Evolutionary conservation across 352 stramenopile genomes (phyloP).

Genomic region (Phytopythium helicoides): DNA sequence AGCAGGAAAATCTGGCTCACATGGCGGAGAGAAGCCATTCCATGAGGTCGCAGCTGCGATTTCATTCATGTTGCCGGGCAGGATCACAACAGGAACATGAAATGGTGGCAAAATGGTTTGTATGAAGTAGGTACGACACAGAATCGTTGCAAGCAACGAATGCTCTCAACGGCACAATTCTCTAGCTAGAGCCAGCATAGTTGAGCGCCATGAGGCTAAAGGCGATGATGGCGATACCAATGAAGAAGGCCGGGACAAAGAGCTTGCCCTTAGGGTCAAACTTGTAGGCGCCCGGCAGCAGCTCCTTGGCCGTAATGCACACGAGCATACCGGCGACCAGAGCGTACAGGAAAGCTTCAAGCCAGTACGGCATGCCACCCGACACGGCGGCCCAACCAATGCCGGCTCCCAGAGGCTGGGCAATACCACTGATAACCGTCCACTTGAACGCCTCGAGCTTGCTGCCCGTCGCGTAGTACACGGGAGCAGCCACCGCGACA

Average conservation of each 20-base stretch:
- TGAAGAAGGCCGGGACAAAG: conserved; percentile 85
- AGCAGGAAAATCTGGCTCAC: no score
- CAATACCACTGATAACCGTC: conserved; percentile 89
- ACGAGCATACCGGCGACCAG: conserved; percentile 93
- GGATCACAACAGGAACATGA: no score
- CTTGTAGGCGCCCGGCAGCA: conserved; percentile 89
- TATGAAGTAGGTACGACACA: no score
- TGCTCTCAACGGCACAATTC: no score
- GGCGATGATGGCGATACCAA: conserved; percentile 88
- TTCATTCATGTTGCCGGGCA: no score
- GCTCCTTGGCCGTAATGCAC: conserved; percentile 91
- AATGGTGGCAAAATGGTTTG: no score
- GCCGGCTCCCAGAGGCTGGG: conserved; percentile 88
- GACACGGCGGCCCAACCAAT: conserved; percentile 63
- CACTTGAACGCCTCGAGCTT: conserved; percentile 91
- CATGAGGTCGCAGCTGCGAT: no score
- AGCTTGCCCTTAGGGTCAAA: conserved; percentile 88
- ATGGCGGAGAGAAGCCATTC: no score
- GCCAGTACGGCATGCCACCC: conserved; percentile 52
- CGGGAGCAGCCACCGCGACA: conserved; percentile 92
- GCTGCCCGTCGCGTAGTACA: conserved; percentile 96
- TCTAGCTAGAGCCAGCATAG: conserved; percentile 13
- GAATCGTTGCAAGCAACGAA: no score
- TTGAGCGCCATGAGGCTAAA: conserved; percentile 73
- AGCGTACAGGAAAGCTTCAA: conserved; percentile 90